Base-by-base conservation (phyloP, 139 green algal species). In the Tetradesmus lagerheimii region DNA sequence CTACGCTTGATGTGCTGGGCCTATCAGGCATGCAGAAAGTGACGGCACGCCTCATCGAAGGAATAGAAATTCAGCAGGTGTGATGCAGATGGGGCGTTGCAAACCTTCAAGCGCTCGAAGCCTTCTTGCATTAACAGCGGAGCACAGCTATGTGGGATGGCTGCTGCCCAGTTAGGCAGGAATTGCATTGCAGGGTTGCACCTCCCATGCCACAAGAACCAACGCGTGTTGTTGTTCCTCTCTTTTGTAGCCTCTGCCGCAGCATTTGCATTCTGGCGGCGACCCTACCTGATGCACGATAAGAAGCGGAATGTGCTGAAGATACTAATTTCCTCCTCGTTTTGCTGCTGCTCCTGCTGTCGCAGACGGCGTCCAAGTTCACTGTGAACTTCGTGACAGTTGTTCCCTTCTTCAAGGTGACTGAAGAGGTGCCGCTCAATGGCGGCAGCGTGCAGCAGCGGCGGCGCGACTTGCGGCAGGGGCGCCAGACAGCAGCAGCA, bases 351-450 rank as follows among this genome's bases (percentile, higher is more conserved):
- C 35, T 83, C 38, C 37, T 62, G 71, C 71, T 20, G 31, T 12
- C 25, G 20, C 88, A 92, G 34, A 86, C 62, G 11, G 6, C 76
- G 11, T 67, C 16, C 0, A n/a, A 91, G 39, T 90, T 93, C 50
- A 88, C 62, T 35, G 87, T 93, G 15, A 71, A 38, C 66, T 93
- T 93, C 34, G 88, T 93, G 5, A 93, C 91, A 34, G 83, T 93
- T 23, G 91, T 93, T 45, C 91, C 91, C 0, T 93, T 93, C 77
- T 93, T 93, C 88, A 86, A 76, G 29, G 89, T 92, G 2, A 90
- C 91, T 3, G 91, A 93, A 86, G 29, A 20, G 25, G 74, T 41
- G 39, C 76, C 75, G 1, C 76, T 93, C 34, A 50, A 80, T 47
- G 4, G 34, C 57, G 20, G 57, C 62, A 89, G 62, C 62, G 82